Evolutionary conservation across 2,329 filamentous ascomycete species (phyloP).

Genomic region (Fusarium proliferatum): DNA sequence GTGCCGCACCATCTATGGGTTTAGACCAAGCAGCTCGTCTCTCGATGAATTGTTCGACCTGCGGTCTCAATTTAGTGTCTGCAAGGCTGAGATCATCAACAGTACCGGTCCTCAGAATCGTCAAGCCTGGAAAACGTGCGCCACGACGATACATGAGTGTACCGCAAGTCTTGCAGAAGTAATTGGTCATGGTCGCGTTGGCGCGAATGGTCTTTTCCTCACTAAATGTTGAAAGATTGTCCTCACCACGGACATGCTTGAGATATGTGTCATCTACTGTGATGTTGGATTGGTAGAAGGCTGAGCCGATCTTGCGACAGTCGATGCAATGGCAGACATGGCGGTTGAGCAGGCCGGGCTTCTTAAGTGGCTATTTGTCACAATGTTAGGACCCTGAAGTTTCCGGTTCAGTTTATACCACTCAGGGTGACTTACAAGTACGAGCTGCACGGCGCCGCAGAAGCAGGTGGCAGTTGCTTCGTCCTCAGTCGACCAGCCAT

Average conservation of each 20-base stretch:
- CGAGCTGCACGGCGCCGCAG: background rate
- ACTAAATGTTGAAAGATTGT: background rate
- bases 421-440: background rate
- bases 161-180: constrained; percentile 70
- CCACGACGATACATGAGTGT: constrained; percentile 68
- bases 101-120: constrained; percentile 67
- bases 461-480: background rate
- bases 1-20: background rate
- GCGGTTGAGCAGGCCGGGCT: background rate
- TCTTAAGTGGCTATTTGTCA: background rate
- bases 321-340: constrained; percentile 1
- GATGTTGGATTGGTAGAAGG: constrained; percentile 5
- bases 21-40: constrained; percentile 57
- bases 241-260: background rate
- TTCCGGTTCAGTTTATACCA: fast-evolving
- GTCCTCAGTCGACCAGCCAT: constrained; percentile 4
- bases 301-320: constrained; percentile 6
- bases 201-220: background rate
- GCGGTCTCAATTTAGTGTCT: constrained; percentile 66
- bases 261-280: background rate
- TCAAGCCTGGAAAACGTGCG: constrained; percentile 55
- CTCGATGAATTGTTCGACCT: constrained; percentile 63
- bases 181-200: constrained; percentile 64
- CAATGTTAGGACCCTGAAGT: background rate
- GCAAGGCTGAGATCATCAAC: constrained; percentile 70